Evolutionary conservation across 2,329 filamentous ascomycete genomes (phyloP), one percentile per base, ranked within the genome.

Genomic region (Apiospora malaysiana): DNA sequence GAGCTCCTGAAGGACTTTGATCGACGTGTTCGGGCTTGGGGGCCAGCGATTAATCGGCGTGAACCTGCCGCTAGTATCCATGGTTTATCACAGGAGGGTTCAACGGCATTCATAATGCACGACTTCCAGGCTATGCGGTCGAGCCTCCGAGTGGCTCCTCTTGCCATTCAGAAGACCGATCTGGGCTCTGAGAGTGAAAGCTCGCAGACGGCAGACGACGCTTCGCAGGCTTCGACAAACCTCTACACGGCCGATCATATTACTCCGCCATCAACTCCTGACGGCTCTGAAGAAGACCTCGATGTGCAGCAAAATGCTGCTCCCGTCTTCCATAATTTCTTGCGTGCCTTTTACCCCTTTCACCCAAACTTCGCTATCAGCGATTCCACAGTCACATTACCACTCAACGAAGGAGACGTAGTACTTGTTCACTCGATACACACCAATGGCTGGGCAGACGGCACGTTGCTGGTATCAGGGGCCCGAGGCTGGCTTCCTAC

Each of bases 371-470:
- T 91, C 76, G 88, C 92, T 56, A 89, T 94, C 72, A 90, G 90
- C n/a, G 93, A 95, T 71, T 92, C 93, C 14, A 96, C 94, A 12
- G 93, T 98, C 70, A 98, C 95, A 14, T 86, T 98, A 14, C 93
- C 94, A 27, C 87, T 99, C 70, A 93, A 93, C 75, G 92, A 96
- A 79, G 96, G 96, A 71, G 96, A 99, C 78, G 90, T 99, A 67
- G 92, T 99, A 69, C 84, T 99, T 71, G 93, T 99, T 27, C 96
- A 99, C 81, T 98, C 96, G 4, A 93, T 98, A 75, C 96, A 99
- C 82, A 96, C 94, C 72, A 99, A 98, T 83, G 96, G 96, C 76
- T 99, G 96, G 96, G 96, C 96, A 43, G 96, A 99, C 81, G 96
- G 96, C 68, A 99, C 96, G 0, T 85, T 98, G 51, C 84, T 99